Base-by-base conservation (phyloP, 2,329 filamentous ascomycete genomes). In the Aspergillus persii region DNA sequence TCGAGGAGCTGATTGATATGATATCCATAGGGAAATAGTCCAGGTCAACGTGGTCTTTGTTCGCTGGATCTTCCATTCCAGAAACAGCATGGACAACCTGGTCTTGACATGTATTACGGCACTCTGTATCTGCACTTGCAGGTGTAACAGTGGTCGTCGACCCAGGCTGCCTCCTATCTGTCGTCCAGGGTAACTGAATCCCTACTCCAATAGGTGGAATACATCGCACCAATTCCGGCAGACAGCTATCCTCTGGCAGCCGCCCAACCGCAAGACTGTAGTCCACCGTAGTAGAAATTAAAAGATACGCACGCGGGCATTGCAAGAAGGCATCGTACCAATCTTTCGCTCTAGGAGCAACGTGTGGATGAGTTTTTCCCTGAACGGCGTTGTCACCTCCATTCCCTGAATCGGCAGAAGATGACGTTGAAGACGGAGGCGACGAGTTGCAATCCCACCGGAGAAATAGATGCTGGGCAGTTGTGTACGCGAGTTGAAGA, bases 221-320 rank as follows among this genome's bases (percentile, higher is more conserved):
- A 3, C 66, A 62, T 0, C 67, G 61, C 3, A 70, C 66, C 5
- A 66, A 51, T 23, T 62, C 59, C n/a, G 68, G 68, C 18, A 70
- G 58, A 2, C 56, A 61, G 9, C 48, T 57, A 1, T 64, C 66
- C n/a, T 61, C 64, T 5, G 68, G 68, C 3, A 71, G 29, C 9
- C 62, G 56, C 0, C 66, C 65, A 4, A 66, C 57, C 0, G 66
- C 47, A 3, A 70, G 57, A 23, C 63, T 67, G 31, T 70, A 68
- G 33, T 71, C 68, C 12, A 71, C 64, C 1, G 61, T 65, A 2
- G 62, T 70, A 6, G 68, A 71, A 29, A 70, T 70, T 11, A 69
- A 62, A 2, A 71, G 62, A 46, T 71, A 71, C 1, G 68, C 69
- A 12, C 67, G 63, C 0, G 67, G 67, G 29, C 59, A 69, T 8